Evolutionary conservation across 768 basidiomycete species (phyloP), one percentile per base, ranked within the genome.

Genomic region (Serendipita indica): DNA sequence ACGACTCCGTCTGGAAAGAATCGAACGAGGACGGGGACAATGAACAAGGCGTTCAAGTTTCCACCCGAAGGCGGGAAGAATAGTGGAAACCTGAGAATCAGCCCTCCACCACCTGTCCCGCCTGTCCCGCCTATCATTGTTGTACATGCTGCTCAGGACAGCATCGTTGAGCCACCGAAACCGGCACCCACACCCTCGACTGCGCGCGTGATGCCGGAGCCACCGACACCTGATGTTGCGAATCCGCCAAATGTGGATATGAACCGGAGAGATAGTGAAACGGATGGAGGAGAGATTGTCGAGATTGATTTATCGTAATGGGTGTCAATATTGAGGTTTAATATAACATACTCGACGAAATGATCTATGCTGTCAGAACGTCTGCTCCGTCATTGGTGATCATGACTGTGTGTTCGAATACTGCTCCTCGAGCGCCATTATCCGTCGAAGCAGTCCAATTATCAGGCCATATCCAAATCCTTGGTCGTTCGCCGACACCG

Each of bases 361-460:
- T n/a, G n/a, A n/a, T n/a, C n/a, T n/a, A n/a, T n/a, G 61, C 63
- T 27, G 91, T 94, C 32, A 94, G 73, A 3, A 93, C 79, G 2
- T 92, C 87, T n/a, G 73, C 81, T 0, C 88, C 88, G 3, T 67
- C 70, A 33, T 89, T 76, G 1, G 89, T 92, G 58, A 94, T 86
- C 28, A 92, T 72, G 4, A 96, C 72, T 79, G 83, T 92, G 68
- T 93, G 89, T 67, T 96, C 90, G 14, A 83, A 84, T 69, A 91
- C 89, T 2, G 90, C 89, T 57, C 82, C 79, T 27, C 89, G 76
- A 0, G 85, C 86, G 54, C 87, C 86, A 59, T 83, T 84, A 87
- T 86, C 82, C 0, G 90, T 91, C 0, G 86, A 86, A n/a, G 85
- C 82, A 2, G 89, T 91, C 92, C 92, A 94, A 25, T 87, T 89